A percentile compares a stretch with the other conserved stretches of the same genome.
Evolutionary conservation across 73 alveolate genomes (phyloP).

Genomic region (Stentor roeselii): DNA sequence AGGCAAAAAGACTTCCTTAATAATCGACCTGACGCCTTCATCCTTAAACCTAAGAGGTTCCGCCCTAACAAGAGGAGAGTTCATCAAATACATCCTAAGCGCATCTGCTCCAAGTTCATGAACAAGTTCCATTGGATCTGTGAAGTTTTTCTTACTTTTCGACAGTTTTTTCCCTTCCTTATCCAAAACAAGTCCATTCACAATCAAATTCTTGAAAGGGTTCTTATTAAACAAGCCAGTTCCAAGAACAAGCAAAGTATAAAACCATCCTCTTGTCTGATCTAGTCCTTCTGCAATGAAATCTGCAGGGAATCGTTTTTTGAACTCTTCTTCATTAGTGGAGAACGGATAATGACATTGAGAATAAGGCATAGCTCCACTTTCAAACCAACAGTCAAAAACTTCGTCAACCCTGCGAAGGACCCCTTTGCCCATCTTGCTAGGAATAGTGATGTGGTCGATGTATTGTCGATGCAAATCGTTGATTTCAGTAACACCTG

Average conservation of each 20-base stretch:
- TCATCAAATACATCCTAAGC: slow-evolving; percentile 86
- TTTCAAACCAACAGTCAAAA: slow-evolving; percentile 99
- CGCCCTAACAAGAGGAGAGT: slow-evolving; percentile 96
- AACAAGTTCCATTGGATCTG: slow-evolving; percentile 92
- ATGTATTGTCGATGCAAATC: slow-evolving; percentile 95
- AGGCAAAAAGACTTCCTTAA: slow-evolving; percentile 96
- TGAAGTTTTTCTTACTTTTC: slow-evolving; percentile 95
- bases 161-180: slow-evolving; percentile 98
- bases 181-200: slow-evolving; percentile 92
- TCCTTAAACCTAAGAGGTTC: slow-evolving; percentile 80
- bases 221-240: slow-evolving; percentile 86
- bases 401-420: slow-evolving; percentile 98
- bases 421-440: slow-evolving; percentile 96
- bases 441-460: slow-evolving; percentile 97
- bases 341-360: slow-evolving; percentile 96
- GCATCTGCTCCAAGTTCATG: slow-evolving; percentile 93
- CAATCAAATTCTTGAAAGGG: slow-evolving; percentile 98
- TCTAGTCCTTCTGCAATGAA: slow-evolving; percentile 99
- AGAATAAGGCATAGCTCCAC: slow-evolving; percentile 99
- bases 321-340: slow-evolving; percentile 80
- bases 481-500: slow-evolving; percentile 86
- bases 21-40: slow-evolving; percentile 86
- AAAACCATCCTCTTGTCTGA: slow-evolving; percentile 99
- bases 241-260: slow-evolving; percentile 96
- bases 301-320: slow-evolving; percentile 97